Base-by-base conservation (phyloP, 768 basidiomycete species). In the Xanthoconium stramineum region DNA sequence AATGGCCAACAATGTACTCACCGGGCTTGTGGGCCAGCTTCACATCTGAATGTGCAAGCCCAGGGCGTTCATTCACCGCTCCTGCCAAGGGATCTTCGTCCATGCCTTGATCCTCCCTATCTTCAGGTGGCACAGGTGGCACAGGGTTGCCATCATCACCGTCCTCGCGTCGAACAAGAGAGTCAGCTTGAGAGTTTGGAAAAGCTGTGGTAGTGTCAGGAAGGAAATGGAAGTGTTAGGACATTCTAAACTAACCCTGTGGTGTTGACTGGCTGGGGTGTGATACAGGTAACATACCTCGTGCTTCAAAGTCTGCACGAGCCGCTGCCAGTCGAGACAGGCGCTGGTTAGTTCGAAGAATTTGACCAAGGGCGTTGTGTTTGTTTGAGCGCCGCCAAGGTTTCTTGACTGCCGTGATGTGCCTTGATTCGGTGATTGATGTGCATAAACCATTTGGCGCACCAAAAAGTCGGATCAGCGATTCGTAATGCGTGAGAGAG, bases 351-450 rank as follows among this genome's bases (percentile, higher is more conserved):
- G 47, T 57, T 12, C 14, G 17, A 1, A 57, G 5, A 1, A 56
- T 59, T 49, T 75, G 71, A 0, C 52, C 43, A 5, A 74, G 61
- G 0, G 68, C 44, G 30, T 60, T 60, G 7, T 56, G 45, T 17
- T 45, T 55, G 48, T 59, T 75, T 2, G 74, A 74, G 1, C 56
- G 57, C 0, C 62, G 58, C 60, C 65, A 76, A 0, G 73, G 73
- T 38, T 72, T 51, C 45, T 76, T 75, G 2, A 76, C 70, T 2
- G 72, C 73, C 14, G 65, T 63, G 47, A 74, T 74, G 30, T 74
- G 74, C 42, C 68, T 71, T 0, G 69, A 71, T 46, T 76, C 73
- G 0, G 72, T 76, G 10, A 75, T 75, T 7, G 73, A 75, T 0
- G 69, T 68, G 40, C 69, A 74, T 0, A 75, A 55, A 0, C 75